Base-by-base conservation (phyloP, 805 yeast species). In the Sugiyamaella marilandica region DNA sequence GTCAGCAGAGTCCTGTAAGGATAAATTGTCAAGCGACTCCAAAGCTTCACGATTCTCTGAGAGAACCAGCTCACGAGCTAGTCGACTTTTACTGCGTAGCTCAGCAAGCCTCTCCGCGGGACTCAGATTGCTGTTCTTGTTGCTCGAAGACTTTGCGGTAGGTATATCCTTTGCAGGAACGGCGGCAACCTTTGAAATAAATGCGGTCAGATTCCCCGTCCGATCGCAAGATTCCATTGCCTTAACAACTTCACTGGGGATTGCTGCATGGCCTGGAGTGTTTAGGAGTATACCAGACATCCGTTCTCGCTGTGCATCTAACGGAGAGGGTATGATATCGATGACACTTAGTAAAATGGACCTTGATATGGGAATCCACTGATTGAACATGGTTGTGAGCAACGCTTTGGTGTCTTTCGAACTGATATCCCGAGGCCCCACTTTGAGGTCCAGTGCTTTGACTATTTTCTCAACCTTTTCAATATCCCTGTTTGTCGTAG, bases 361-460 rank as follows among this genome's bases (percentile, higher is more conserved):
- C 36, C 87, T 84, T 21, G 97, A 85, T 3, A 94, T 80, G 0
- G 99, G 98, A 19, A 94, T 72, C 97, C 99, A 94, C 65, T 92
- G 97, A 1, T 89, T 81, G 81, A 92, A 82, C 2, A 94, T 78
- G 7, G 81, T 74, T 51, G 76, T 78, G 16, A 90, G 66, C 44
- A 89, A 68, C 51, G 72, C 74, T 56, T 81, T 83, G 45, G 82
- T 74, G 63, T 92, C 97, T 61, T 85, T 88, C 0, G 96, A 82
- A 52, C 85, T 76, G 52, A 89, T 64, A 58, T 91, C 97, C 55
- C 96, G 74, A 5, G 94, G 87, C 1, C 76, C 62, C 1, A 92
- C 70, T 57, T 83, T 84, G 48, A 89, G 78, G 16, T 80, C 80
- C 46, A 94, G 70, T 9, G 94, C 80, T 39, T 72, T 74, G 10